phyloP scores from a whole-genome alignment of 495 filamentous ascomycete species.

The Podospora bellae-mahoneyi region DNA sequence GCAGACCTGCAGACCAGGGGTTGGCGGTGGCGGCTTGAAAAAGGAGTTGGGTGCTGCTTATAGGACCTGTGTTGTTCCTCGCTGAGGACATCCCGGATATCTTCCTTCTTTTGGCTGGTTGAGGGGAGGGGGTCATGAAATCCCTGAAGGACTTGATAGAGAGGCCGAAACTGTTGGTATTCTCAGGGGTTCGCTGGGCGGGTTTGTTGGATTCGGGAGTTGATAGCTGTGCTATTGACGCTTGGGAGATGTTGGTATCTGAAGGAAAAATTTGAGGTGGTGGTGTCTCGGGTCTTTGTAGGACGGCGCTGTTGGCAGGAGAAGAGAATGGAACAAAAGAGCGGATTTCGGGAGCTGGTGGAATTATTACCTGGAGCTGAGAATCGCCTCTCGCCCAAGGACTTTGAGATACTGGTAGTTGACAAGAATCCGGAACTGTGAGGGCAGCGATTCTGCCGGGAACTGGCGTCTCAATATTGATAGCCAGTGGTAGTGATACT shows the following conservation, averaged over 20 bases:
- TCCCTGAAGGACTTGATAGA: conserved; percentile 33
- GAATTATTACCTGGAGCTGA: neutral
- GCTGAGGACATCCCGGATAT: conserved; percentile 9
- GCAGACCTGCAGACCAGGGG: neutral
- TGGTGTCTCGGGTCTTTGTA: conserved; percentile 8
- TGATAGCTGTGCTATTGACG: conserved; percentile 16
- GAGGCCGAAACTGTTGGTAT: conserved; percentile 21
- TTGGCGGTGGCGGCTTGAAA: neutral
- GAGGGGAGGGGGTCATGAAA: conserved; percentile 32
- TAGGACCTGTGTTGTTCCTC: neutral
- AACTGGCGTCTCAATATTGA: neutral
- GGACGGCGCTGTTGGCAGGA: conserved; percentile 18
- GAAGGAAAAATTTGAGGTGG: neutral
- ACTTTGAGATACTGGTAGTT: conserved; percentile 6
- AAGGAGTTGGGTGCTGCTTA: neutral
- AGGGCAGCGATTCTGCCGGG: neutral
- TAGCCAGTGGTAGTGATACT: conserved; percentile 5
- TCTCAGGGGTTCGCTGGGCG: conserved; percentile 28
- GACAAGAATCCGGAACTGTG: neutral
- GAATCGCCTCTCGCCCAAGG: conserved; percentile 22
- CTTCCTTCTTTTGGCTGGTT: conserved; percentile 17
- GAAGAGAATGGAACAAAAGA: conserved; percentile 21
- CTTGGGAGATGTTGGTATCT: conserved; percentile 9
- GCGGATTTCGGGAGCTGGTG: conserved; percentile 10
- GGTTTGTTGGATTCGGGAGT: conserved; percentile 27